A percentile compares a stretch with the other conserved stretches of the same genome.
Evolutionary conservation across 2,329 filamentous ascomycete species (phyloP).

Genomic region (Emergomyces pasteurianus): DNA sequence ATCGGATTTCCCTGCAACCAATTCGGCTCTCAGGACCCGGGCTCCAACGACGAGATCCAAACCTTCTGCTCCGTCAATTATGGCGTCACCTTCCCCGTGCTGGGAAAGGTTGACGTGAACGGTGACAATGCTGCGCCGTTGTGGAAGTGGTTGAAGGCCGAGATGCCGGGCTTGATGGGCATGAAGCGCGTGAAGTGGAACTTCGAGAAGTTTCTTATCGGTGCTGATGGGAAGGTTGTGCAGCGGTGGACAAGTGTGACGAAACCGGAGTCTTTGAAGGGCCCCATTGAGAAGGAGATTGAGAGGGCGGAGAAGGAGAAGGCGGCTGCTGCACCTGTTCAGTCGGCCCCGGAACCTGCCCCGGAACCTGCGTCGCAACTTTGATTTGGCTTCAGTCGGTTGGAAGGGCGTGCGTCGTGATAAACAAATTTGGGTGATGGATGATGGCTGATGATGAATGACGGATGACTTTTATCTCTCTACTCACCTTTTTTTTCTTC

Average conservation of each 20-base stretch:
- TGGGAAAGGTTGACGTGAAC: constrained; percentile 91
- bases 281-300: constrained; percentile 62
- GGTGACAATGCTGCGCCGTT: constrained; percentile 68
- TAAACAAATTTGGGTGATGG: too few species aligned
- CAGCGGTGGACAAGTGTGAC: constrained; percentile 76
- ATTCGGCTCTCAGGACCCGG: constrained; percentile 84
- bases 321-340: constrained; percentile 17
- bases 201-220: constrained; percentile 96
- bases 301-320: constrained; percentile 39
- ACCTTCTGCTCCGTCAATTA: constrained; percentile 87
- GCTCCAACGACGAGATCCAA: constrained; percentile 68
- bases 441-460: too few species aligned
- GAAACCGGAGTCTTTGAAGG: constrained; percentile 72
- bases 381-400: background rate
- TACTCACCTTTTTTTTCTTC: background rate
- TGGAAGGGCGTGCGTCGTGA: too few species aligned
- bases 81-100: constrained; percentile 79
- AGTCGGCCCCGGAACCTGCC: background rate
- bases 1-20: constrained; percentile 98
- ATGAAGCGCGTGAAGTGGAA: constrained; percentile 97
- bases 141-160: constrained; percentile 60
- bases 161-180: constrained; percentile 72
- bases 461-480: background rate
- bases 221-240: constrained; percentile 73
- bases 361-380: background rate